Percentiles rank a stretch among this genome's conserved stretches.
These are phyloP conservation scores for Brachypodium distachyon DNA, from an alignment of 202 grass and related monocot genomes.

Conservation along the genomic window DNA sequence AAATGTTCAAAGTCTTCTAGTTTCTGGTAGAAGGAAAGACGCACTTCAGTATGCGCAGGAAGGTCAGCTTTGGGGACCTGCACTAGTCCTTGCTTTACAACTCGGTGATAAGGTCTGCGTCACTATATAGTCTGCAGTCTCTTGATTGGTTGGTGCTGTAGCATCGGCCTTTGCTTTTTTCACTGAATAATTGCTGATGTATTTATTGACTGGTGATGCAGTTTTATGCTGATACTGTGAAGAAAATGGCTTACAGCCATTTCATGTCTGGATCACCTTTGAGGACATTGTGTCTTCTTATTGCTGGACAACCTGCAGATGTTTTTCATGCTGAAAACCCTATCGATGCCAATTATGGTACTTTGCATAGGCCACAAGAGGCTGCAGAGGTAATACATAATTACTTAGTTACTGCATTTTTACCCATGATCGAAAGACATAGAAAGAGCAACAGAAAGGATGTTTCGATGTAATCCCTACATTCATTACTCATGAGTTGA, in stretches of 20 bases:
- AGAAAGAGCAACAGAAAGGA: neutral
- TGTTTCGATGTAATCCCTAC: neutral
- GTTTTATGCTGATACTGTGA: conserved; percentile 94
- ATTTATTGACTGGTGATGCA: conserved; percentile 33
- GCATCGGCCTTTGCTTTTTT: neutral
- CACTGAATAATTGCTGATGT: neutral
- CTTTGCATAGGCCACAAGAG: conserved; percentile 18
- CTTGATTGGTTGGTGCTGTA: neutral
- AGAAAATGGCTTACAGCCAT: conserved; percentile 83
- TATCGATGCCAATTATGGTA: conserved; percentile 27
- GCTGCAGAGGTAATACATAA: conserved; percentile 48
- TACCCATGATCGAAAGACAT: neutral
- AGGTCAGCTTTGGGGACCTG: conserved; percentile 93
- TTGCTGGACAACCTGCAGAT: conserved; percentile 86
- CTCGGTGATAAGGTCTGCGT: conserved; percentile 78
- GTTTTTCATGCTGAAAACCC: conserved; percentile 55
- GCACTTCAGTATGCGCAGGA: conserved; percentile 84
- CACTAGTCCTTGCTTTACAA: conserved; percentile 78
- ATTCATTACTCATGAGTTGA: neutral
- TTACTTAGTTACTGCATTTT: neutral
- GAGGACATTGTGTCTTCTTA: conserved; percentile 90
- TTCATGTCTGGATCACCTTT: conserved; percentile 80
- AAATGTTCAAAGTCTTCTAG: conserved; percentile 83
- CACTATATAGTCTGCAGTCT: neutral
- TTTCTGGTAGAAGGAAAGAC: conserved; percentile 91